Percentiles rank a stretch among this genome's conserved stretches.
These are phyloP conservation scores for Fusarium sp. DNA, from an alignment of 2,329 filamentous ascomycete species.

Conservation along the genomic window DNA sequence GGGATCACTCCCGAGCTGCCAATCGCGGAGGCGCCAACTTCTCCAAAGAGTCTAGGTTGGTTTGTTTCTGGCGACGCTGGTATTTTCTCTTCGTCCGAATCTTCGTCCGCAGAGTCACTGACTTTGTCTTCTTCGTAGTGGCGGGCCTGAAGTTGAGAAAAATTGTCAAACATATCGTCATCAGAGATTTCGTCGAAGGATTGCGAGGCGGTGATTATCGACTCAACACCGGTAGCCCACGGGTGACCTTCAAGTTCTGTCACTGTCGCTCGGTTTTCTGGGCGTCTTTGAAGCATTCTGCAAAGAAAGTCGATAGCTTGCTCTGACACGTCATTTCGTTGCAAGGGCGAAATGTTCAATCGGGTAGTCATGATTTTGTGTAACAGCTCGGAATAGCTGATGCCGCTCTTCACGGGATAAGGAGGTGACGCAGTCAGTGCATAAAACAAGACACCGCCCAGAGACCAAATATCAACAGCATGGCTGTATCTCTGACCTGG, in stretches of 20 bases:
- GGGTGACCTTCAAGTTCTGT: conserved; percentile 75
- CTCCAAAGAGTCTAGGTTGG: conserved; percentile 65
- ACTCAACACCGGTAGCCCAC: conserved; percentile 71
- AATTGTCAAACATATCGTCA: conserved; percentile 68
- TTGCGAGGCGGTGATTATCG: conserved; percentile 55
- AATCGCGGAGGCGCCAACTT: conserved; percentile 66
- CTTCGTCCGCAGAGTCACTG: conserved; percentile 66
- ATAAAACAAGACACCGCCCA: conserved; percentile 92
- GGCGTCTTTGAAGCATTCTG: conserved; percentile 85
- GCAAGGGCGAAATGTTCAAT: conserved; percentile 75
- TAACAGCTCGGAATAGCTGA: conserved; percentile 83
- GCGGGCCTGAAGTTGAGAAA: conserved; percentile 67
- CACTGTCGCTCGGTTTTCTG: conserved; percentile 81
- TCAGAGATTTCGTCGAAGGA: conserved; percentile 74
- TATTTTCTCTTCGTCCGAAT: conserved; percentile 84
- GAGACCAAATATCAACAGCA: conserved; percentile 95
- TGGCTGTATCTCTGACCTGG: conserved; percentile 82
- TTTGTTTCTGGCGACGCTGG: conserved; percentile 69
- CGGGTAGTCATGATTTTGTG: conserved; percentile 86
- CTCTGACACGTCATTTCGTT: conserved; percentile 69
- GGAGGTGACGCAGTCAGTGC: conserved; percentile 84
- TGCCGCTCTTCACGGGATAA: conserved; percentile 81
- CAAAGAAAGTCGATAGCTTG: conserved; percentile 79
- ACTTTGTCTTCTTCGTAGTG: conserved; percentile 56
- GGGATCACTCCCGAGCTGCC: conserved; percentile 66